These are phyloP conservation scores for Monosporozyma servazzii DNA, from an alignment of 805 yeast genomes.

Conservation along the genomic window DNA sequence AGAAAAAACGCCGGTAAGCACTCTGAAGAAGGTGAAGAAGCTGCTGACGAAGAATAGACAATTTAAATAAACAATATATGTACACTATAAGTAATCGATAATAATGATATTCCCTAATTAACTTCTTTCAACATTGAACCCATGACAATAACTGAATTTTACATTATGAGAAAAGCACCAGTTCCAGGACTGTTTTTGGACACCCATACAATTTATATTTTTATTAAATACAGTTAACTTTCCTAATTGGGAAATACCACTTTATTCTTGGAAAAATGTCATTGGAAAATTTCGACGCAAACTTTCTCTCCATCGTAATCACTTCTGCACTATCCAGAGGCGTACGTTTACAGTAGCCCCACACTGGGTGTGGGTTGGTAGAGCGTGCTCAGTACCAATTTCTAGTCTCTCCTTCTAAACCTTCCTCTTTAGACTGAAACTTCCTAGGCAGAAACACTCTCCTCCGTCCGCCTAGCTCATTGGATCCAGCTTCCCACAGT, in stretches of 20 bases:
- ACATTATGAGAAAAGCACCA: too few relatives aligned
- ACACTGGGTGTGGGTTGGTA: too few relatives aligned
- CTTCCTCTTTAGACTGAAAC: too few relatives aligned
- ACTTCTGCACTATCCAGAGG: background rate
- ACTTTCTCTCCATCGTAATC: background rate
- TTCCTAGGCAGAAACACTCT: too few relatives aligned
- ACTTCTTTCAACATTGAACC: too few relatives aligned
- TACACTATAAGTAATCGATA: background rate
- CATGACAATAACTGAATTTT: background rate
- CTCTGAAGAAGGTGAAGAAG: constrained; percentile 60
- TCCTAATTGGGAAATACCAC: background rate
- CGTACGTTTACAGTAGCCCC: too few relatives aligned
- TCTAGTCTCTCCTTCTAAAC: too few relatives aligned
- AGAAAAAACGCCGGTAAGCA: constrained; percentile 70
- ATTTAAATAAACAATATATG: background rate
- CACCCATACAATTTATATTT: too few relatives aligned
- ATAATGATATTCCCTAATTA: background rate
- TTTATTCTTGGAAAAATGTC: background rate
- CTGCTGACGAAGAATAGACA: constrained; percentile 55
- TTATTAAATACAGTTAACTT: too few relatives aligned
- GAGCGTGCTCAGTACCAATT: too few relatives aligned
- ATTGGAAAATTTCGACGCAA: background rate
- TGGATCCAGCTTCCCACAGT: too few relatives aligned
- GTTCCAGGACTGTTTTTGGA: background rate
- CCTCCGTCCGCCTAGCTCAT: too few relatives aligned